phyloP scores from a whole-genome alignment of 1,284 basidiomycete genomes.

The Cronartium ribicola region DNA sequence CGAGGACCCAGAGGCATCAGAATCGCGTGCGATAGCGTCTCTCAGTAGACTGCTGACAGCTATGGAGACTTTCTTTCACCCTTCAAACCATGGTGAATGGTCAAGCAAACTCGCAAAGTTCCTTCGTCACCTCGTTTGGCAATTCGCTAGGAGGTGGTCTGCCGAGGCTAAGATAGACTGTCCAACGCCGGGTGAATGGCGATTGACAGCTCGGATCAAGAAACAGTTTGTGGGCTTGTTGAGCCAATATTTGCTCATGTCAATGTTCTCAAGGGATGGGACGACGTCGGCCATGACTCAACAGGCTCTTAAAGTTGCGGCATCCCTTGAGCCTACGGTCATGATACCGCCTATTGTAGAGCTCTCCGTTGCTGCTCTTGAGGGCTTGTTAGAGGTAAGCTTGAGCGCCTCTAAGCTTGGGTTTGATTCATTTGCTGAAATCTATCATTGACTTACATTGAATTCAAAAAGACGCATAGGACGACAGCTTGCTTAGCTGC shows the following conservation, averaged over 20 bases:
- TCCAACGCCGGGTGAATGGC: conserved; percentile 69
- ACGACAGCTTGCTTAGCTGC: conserved; percentile 86
- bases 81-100: conserved; percentile 57
- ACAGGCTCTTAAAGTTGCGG: conserved; percentile 66
- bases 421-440: conserved; percentile 43
- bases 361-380: conserved; percentile 81
- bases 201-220: conserved; percentile 77
- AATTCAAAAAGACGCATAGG: conserved; percentile 65
- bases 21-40: conserved; percentile 67
- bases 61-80: conserved; percentile 89
- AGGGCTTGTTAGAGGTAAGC: conserved; percentile 80
- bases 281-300: conserved; percentile 63
- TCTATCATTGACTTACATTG: neutral
- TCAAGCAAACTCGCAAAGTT: conserved; percentile 60
- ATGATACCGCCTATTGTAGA: conserved; percentile 91
- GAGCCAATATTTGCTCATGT: conserved; percentile 79
- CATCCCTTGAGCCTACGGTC: conserved; percentile 75
- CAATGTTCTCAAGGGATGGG: conserved; percentile 84
- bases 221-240: conserved; percentile 75
- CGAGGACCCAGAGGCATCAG: conserved; percentile 58
- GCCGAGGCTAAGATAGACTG: conserved; percentile 76
- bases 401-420: conserved; percentile 5
- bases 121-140: conserved; percentile 72
- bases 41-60: conserved; percentile 84
- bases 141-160: conserved; percentile 75